Base-by-base conservation (phyloP, 495 filamentous ascomycete genomes). In the Tetracladium marchalianum region DNA sequence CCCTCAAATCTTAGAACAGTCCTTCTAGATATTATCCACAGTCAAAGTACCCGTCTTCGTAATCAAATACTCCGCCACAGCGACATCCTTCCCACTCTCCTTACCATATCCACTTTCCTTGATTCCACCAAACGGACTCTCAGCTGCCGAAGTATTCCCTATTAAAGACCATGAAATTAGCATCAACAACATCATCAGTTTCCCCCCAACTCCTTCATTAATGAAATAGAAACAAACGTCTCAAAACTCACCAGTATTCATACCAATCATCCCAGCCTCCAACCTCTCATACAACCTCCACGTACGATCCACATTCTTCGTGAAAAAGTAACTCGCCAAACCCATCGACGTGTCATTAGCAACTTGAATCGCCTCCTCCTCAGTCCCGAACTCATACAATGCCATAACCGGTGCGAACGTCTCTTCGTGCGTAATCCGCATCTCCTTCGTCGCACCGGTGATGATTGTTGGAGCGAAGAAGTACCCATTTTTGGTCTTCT, bases 91-190 rank as follows among this genome's bases (percentile, higher is more conserved):
- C 13, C 83, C 82, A 11, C 75, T 80, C 58, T 86, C 83, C 64
- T 87, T 87, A 9, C 83, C 83, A 54, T 85, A 85, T 0, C 83
- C 83, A 6, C 75, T 80, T 56, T 85, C 81, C 65, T 87, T 87
- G 50, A 85, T 82, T 0, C 76, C 83, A 13, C 83, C 83, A 56
- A 87, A 87, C 0, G 83, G 83, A 9, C 77, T 71, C 55, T 87
- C 82, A 1, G 82, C 79, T 0, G 82, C 75, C 0, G 80, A 84
- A 34, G 72, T 67, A 48, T 80, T 79, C 3, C 54, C 51, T 50
- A 17, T 6, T 41, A 17, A 1, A 8, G 10, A 35, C 46, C 11
- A 35, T 4, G n/a, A n/a, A n/a, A n/a, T n/a, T 7, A 27, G 3
- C 22, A 27, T 27, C 22, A 27, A n/a, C 73, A 74, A 67, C 41